Percentiles rank a stretch among this genome's conserved stretches.
phyloP scores from a whole-genome alignment of 768 basidiomycete genomes.

The Lentinula lateritia region DNA sequence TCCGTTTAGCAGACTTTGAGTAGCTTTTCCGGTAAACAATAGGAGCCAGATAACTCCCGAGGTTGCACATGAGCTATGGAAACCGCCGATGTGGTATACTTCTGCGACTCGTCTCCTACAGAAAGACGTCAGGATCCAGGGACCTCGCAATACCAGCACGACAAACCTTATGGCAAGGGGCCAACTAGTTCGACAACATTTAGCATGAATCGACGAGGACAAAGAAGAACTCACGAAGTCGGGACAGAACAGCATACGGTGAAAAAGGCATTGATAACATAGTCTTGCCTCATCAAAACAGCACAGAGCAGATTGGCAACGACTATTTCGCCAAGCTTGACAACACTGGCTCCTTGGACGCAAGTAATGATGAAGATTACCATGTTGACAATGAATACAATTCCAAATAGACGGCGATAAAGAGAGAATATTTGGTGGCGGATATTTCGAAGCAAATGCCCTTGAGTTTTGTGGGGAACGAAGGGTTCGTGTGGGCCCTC shows the following conservation, averaged over 20 bases:
- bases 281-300: slow-evolving; percentile 48
- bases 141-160: background rate
- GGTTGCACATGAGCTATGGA: slow-evolving; percentile 54
- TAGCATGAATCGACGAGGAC: background rate
- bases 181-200: slow-evolving; percentile 30
- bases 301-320: slow-evolving; percentile 44
- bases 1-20: slow-evolving; percentile 36
- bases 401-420: slow-evolving; percentile 53
- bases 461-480: slow-evolving; percentile 45
- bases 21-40: slow-evolving; percentile 44
- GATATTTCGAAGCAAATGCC: slow-evolving; percentile 43
- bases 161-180: slow-evolving; percentile 37
- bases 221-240: slow-evolving; percentile 29
- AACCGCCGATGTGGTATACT: slow-evolving; percentile 56
- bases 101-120: slow-evolving; percentile 41
- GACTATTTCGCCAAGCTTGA: slow-evolving; percentile 32
- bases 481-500: slow-evolving; percentile 46
- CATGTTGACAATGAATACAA: slow-evolving; percentile 54
- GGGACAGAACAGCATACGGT: slow-evolving; percentile 46
- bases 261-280: slow-evolving; percentile 56
- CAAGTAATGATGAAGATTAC: slow-evolving; percentile 41
- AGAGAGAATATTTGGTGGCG: slow-evolving; percentile 51
- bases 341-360: slow-evolving; percentile 28
- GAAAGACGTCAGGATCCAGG: background rate
- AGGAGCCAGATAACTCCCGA: slow-evolving; percentile 51